phyloP scores from a whole-genome alignment of 768 basidiomycete species.

The Kwoniella shandongensis region DNA sequence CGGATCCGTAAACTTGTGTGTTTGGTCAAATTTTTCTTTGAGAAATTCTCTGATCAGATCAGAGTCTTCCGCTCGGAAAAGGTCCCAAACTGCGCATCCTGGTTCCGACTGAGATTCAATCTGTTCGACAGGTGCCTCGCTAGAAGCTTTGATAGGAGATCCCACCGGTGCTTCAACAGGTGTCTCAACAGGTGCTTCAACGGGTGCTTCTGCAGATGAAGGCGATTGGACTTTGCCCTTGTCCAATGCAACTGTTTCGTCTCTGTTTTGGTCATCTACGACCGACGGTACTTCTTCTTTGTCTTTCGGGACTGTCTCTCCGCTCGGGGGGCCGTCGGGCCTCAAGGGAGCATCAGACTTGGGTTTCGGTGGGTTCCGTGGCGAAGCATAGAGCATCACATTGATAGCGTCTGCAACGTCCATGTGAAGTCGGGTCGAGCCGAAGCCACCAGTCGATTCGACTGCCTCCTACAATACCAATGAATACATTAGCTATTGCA shows the following conservation, averaged over 20 bases:
- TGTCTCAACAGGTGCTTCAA: neutral
- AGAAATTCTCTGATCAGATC: slow-evolving; percentile 75
- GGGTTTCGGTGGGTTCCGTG: slow-evolving; percentile 33
- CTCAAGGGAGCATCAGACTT: no score
- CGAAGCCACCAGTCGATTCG: slow-evolving; percentile 25
- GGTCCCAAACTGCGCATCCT: slow-evolving; percentile 88
- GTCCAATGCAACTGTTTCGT: neutral
- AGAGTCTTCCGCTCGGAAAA: slow-evolving; percentile 79
- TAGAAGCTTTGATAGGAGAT: no score
- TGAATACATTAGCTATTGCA: neutral
- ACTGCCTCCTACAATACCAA: slow-evolving; percentile 9
- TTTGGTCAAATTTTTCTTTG: slow-evolving; percentile 59
- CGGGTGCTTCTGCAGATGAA: neutral
- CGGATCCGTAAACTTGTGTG: slow-evolving; percentile 61
- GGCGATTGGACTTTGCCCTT: no score
- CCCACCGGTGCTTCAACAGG: no score
- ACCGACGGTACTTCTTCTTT: neutral
- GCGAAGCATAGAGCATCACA: slow-evolving; percentile 76
- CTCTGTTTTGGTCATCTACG: neutral
- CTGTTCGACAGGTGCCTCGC: no score
- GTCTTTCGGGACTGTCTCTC: slow-evolving; percentile 5
- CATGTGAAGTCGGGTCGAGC: slow-evolving; percentile 77
- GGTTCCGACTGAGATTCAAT: no score
- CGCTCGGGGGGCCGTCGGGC: no score
- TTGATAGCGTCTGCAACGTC: slow-evolving; percentile 91